phyloP scores from a whole-genome alignment of 2,329 filamentous ascomycete species.

The Trichoderma breve region DNA sequence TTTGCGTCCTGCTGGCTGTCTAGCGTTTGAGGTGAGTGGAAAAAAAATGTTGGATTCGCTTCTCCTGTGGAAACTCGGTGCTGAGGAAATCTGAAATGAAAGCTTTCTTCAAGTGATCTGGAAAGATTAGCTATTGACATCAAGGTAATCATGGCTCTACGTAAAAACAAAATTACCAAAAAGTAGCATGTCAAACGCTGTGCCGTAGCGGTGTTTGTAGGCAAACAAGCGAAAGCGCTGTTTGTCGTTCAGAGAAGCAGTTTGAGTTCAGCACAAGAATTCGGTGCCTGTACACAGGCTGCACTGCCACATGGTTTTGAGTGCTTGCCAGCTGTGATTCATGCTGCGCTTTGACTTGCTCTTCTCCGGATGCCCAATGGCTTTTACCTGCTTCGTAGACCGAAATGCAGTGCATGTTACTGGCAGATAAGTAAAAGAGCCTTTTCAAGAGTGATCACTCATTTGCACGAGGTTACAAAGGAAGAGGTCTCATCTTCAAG shows the following conservation, averaged over 20 bases:
- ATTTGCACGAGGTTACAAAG: background rate
- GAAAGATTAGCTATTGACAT: background rate
- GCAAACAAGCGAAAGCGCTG: background rate
- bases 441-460: background rate
- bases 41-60: background rate
- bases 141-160: background rate
- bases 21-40: background rate
- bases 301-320: background rate
- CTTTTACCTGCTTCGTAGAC: background rate
- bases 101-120: background rate
- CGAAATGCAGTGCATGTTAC: background rate
- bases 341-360: background rate
- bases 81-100: background rate
- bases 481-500: background rate
- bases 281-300: background rate
- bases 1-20: background rate
- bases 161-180: background rate
- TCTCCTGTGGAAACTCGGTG: background rate
- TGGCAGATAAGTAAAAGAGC: background rate
- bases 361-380: background rate
- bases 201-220: background rate
- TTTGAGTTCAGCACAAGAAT: background rate
- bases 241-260: constrained; percentile 1
- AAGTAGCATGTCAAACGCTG: background rate
- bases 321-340: constrained; percentile 5